These are phyloP conservation scores for Musa itinerans DNA, from an alignment of 176 grass and related monocot species.

Conservation along the genomic window DNA sequence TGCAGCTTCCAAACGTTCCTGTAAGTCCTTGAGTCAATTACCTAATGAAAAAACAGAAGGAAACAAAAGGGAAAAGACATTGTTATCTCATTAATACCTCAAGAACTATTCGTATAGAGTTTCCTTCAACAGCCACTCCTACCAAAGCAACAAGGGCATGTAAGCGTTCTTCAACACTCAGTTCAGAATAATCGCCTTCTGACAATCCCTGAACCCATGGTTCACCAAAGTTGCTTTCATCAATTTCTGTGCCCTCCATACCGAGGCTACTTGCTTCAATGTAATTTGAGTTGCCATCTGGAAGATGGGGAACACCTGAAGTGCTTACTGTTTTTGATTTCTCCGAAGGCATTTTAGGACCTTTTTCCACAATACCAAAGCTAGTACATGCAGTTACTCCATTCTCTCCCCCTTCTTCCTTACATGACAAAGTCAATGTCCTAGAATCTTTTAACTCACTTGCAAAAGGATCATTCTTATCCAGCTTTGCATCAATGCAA, in stretches of 20 bases:
- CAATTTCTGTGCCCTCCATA: conserved; percentile 54
- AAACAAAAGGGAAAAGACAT: conserved; percentile 1
- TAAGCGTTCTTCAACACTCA: conserved; percentile 87
- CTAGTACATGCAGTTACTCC: background rate
- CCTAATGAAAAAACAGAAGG: conserved; percentile 5
- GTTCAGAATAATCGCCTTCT: conserved; percentile 84
- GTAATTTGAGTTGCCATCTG: conserved; percentile 36
- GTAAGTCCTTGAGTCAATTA: conserved; percentile 24
- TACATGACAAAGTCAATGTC: conserved; percentile 9
- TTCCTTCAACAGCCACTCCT: conserved; percentile 73
- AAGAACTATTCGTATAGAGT: conserved; percentile 51
- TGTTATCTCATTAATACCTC: conserved; percentile 21
- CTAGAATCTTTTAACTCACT: conserved; percentile 26
- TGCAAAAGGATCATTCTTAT: conserved; percentile 27
- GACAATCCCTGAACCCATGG: conserved; percentile 80
- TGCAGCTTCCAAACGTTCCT: conserved; percentile 93
- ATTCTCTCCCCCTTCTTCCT: conserved; percentile 21
- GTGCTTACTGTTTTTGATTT: conserved; percentile 30
- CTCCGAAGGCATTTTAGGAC: conserved; percentile 18
- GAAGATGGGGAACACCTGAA: conserved; percentile 28
- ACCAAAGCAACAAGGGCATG: conserved; percentile 72
- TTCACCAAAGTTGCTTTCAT: conserved; percentile 75
- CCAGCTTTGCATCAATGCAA: conserved; percentile 42
- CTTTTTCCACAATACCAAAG: conserved; percentile 27
- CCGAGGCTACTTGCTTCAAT: conserved; percentile 29